phyloP scores from a whole-genome alignment of 2,329 filamentous ascomycete species.

The Cryoendolithus antarcticus region DNA sequence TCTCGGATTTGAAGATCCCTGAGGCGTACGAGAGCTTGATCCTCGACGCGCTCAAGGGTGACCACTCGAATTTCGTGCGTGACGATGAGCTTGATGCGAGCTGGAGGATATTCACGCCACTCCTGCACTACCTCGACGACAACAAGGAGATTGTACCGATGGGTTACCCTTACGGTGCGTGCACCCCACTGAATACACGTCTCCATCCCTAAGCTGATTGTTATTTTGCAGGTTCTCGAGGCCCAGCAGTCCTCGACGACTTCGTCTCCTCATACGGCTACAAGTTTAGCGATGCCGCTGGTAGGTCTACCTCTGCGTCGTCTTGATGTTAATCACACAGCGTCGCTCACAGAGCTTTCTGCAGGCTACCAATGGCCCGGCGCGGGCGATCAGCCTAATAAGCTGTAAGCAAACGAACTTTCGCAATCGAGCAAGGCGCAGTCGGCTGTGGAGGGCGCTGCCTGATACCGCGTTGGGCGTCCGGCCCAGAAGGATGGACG shows the following conservation, averaged over 20 bases:
- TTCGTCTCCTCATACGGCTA: slow-evolving; percentile 98
- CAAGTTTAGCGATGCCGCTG: slow-evolving; percentile 94
- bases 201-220: slow-evolving; percentile 3
- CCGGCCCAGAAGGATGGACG: too few species aligned
- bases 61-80: slow-evolving; percentile 98
- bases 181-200: neutral
- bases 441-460: too few species aligned
- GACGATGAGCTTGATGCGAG: slow-evolving; percentile 93
- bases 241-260: slow-evolving; percentile 90
- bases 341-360: slow-evolving; percentile 8
- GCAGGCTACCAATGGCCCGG: slow-evolving; percentile 70
- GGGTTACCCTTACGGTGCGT: slow-evolving; percentile 96
- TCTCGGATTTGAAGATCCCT: slow-evolving; percentile 98
- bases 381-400: slow-evolving; percentile 63
- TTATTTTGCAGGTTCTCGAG: slow-evolving; percentile 64
- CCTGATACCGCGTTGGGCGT: too few species aligned
- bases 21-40: slow-evolving; percentile 98
- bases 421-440: neutral
- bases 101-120: slow-evolving; percentile 96
- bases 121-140: slow-evolving; percentile 95
- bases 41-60: slow-evolving; percentile 92
- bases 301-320: too few species aligned
- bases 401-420: slow-evolving; percentile 48
- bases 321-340: slow-evolving; percentile 39
- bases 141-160: slow-evolving; percentile 99